These are phyloP conservation scores for Elsinoe batatas DNA, from an alignment of 2,329 filamentous ascomycete genomes.

Conservation along the genomic window DNA sequence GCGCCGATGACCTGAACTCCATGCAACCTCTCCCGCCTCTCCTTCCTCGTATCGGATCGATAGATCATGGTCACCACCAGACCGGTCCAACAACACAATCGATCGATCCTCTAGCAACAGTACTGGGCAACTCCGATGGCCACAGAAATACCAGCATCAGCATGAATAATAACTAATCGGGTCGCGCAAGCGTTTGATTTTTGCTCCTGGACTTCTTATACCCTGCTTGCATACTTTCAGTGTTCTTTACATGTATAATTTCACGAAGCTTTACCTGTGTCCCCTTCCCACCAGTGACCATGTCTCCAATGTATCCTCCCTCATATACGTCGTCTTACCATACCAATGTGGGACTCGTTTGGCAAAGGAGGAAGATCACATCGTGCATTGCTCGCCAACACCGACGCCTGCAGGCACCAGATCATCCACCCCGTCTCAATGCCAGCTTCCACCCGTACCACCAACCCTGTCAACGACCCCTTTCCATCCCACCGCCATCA, in stretches of 20 bases:
- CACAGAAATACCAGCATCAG: background rate
- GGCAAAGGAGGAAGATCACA: constrained; percentile 22
- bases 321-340: constrained; percentile 27
- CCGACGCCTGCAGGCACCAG: too few species aligned
- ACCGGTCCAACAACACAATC: background rate
- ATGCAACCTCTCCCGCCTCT: background rate
- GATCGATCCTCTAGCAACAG: background rate
- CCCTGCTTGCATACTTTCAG: background rate
- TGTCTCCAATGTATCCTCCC: constrained; percentile 18
- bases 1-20: background rate
- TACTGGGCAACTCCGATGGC: background rate
- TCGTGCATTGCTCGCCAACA: constrained; percentile 16
- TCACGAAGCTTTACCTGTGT: background rate
- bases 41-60: background rate
- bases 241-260: background rate
- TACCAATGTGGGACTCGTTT: constrained; percentile 26
- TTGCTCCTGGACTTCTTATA: background rate
- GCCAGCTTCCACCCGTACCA: too few species aligned
- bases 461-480: too few species aligned
- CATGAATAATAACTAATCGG: background rate
- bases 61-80: background rate
- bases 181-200: background rate
- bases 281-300: background rate
- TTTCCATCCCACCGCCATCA: too few species aligned
- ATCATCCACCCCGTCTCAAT: too few species aligned